Conservation (phyloP, 176 grass and related monocot genomes). For the Tillandsia leiboldiana region DNA sequence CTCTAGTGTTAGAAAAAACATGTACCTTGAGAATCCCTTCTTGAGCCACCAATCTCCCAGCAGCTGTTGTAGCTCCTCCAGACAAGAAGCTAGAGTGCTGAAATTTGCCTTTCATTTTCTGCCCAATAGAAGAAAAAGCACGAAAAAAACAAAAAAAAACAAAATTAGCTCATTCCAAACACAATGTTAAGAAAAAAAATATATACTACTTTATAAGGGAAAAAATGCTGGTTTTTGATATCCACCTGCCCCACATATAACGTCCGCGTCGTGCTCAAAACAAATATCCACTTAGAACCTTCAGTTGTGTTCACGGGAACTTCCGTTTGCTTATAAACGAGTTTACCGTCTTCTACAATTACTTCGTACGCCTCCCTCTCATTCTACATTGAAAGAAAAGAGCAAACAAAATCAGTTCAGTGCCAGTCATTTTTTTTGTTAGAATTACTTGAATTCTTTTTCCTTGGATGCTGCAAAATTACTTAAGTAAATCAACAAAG, state of each 20-base stretch:
- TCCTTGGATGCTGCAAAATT: no score
- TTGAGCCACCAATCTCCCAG: conserved; percentile 72
- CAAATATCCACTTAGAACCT: conserved; percentile 96
- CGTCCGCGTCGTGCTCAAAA: conserved; percentile 69
- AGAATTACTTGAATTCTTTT: background rate
- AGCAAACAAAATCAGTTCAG: no score
- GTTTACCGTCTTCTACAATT: conserved; percentile 47
- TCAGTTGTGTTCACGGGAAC: conserved; percentile 43
- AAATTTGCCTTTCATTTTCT: conserved; percentile 94
- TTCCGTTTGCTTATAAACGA: conserved; percentile 48
- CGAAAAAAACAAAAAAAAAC: conserved; percentile 6
- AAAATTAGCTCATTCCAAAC: background rate
- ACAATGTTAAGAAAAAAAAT: background rate
- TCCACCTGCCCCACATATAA: conserved; percentile 67
- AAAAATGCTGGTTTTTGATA: background rate
- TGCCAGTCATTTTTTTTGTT: background rate
- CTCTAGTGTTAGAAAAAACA: background rate
- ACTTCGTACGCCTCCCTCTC: conserved; percentile 70
- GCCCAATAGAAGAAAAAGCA: conserved; percentile 19
- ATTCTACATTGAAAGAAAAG: conserved; percentile 19
- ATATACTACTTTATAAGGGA: background rate
- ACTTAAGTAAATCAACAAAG: no score
- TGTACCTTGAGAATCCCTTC: conserved; percentile 61
- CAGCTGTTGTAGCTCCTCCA: conserved; percentile 72
- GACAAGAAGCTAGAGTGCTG: conserved; percentile 97